Conservation (phyloP, 345 rosid genomes). For the Xanthoceras sorbifolium region DNA sequence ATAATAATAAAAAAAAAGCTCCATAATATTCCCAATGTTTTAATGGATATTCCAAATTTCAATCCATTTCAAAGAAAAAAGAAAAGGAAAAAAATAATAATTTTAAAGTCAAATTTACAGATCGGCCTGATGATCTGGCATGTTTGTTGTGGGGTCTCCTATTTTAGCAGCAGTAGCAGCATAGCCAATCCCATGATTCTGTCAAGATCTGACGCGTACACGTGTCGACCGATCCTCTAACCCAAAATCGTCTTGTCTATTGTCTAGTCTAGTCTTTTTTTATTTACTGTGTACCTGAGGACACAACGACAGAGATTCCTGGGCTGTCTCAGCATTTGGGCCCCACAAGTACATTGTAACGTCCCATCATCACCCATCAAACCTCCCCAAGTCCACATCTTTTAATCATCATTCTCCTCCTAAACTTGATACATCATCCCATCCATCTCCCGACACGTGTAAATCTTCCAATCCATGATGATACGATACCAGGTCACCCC, state of each 20-base stretch:
- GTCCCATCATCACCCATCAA: constrained; percentile 28
- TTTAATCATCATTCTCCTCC: background rate
- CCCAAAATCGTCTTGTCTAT: background rate
- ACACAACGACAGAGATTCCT: constrained; percentile 64
- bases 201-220: constrained; percentile 3
- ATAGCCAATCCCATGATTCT: background rate
- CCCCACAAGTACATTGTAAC: constrained; percentile 20
- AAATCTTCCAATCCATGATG: background rate
- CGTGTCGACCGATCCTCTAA: background rate
- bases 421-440: background rate
- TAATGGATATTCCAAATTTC: no score
- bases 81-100: no score
- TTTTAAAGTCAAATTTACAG: background rate
- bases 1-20: no score
- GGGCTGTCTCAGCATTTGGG: constrained; percentile 17
- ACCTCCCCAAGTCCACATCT: background rate
- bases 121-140: background rate
- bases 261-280: no score
- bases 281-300: constrained; percentile 27
- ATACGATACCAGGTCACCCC: background rate
- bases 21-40: no score
- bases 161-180: background rate
- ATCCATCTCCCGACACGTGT: constrained; percentile 22
- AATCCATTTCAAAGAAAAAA: no score
- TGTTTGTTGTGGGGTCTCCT: background rate